These are phyloP conservation scores for Leccinum barrowsii DNA, from an alignment of 768 basidiomycete genomes.

Conservation along the genomic window DNA sequence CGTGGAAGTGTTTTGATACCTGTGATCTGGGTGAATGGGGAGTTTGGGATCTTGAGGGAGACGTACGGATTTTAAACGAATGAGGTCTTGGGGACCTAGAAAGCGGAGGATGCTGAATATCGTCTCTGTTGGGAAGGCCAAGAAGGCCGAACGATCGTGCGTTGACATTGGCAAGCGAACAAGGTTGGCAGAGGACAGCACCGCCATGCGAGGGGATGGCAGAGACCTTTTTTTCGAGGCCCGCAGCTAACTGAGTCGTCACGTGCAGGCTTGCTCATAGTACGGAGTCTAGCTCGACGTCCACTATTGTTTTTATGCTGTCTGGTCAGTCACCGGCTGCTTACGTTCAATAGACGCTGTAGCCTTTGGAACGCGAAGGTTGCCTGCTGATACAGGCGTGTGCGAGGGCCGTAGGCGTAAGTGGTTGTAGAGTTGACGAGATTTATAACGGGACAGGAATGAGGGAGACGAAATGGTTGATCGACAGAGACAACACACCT, in stretches of 20 bases:
- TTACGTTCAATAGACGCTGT: constrained; percentile 58
- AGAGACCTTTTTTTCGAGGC: too few species aligned
- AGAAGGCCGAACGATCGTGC: too few species aligned
- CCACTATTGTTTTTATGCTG: constrained; percentile 39
- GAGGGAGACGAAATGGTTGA: neutral
- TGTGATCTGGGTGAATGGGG: neutral
- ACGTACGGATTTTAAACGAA: constrained; percentile 14
- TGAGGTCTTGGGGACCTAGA: constrained; percentile 8
- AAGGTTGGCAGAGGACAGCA: too few species aligned
- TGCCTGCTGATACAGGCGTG: constrained; percentile 76
- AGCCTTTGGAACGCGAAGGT: constrained; percentile 60
- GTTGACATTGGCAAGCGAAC: too few species aligned
- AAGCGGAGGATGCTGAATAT: constrained; percentile 10
- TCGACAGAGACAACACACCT: constrained; percentile 41
- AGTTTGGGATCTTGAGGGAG: too few species aligned
- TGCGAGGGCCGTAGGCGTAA: constrained; percentile 70
- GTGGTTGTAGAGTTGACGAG: constrained; percentile 74
- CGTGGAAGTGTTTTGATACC: constrained; percentile 15
- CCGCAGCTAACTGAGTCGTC: too few species aligned
- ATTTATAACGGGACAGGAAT: constrained; percentile 38
- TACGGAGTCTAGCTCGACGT: constrained; percentile 39
- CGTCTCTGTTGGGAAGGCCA: constrained; percentile 17
- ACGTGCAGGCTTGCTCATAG: too few species aligned
- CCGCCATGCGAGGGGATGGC: too few species aligned
- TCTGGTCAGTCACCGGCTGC: constrained; percentile 39